Base-by-base conservation (phyloP, 306 rosid genomes). In the Bauhinia variegata region DNA sequence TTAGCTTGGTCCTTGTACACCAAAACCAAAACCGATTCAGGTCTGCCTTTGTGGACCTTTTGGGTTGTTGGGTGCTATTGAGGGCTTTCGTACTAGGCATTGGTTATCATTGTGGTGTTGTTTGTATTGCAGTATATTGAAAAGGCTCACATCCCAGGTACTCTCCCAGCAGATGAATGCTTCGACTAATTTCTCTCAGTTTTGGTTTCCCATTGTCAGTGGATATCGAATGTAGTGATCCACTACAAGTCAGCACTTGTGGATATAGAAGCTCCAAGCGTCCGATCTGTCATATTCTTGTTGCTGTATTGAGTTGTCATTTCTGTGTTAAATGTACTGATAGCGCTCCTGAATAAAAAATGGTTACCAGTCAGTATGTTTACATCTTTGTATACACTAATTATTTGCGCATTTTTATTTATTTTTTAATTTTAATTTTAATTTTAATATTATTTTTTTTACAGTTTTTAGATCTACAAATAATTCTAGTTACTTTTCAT, bases 131-230 rank as follows among this genome's bases (percentile, higher is more conserved):
- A 93, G 79, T 93, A 79, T 59, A 54, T 88, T 39, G 80, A 86
- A 54, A 83, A 81, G 42, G 97, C 96, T 54, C 89, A 82, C 79
- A 79, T 93, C 16, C 96, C 96, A 0, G 96, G 91, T 63, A 96
- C 96, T 47, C 96, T 92, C 41, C 98, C 95, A 10, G 83, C 80
- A 14, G 98, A 88, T 65, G 93, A 89, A 78, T 93, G 97, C 84
- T 89, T 89, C 34, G 96, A 96, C 33, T 93, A 79, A 85, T 11
- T 8, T 55, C 6, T 47, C 18, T 57, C 31, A n/a, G n/a, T 13
- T 61, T 56, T 12, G 51, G 15, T 5, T 63, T 59, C 57, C 18
- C 54, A 0, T 23, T 1, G 28, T 2, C 28, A 4, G 50, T 13
- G 11, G 68, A 79, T 77, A 37, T 65, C 63, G 71, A 23, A 23